Evolutionary conservation across 1,139 yeast species (phyloP).

Genomic region (Waltiozyma solani): DNA sequence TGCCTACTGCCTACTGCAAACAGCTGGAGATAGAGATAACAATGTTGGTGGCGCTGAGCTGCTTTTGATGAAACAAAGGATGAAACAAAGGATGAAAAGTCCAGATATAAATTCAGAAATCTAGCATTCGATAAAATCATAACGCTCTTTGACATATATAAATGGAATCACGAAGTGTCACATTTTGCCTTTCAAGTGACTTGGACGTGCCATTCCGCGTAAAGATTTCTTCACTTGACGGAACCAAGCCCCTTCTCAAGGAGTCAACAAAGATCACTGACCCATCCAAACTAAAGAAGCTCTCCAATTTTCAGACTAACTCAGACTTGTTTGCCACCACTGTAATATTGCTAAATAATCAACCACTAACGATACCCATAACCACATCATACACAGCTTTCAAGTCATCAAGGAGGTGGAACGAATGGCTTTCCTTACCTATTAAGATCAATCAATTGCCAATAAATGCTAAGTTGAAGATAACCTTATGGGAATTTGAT

Average conservation of each 20-base stretch:
- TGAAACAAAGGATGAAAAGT: no score
- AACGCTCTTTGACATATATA: no score
- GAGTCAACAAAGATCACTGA: conserved; percentile 45
- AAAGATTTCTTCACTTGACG: conserved; percentile 38
- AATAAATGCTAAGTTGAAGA: conserved; percentile 44
- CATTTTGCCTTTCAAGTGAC: conserved; percentile 74
- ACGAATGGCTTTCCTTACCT: conserved; percentile 62
- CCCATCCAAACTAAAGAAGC: conserved; percentile 39
- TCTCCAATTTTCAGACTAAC: conserved; percentile 38
- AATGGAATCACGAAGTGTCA: conserved; percentile 30
- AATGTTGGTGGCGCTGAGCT: no score
- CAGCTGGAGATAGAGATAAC: no score
- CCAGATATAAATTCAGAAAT: no score
- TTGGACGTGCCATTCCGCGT: conserved; percentile 45
- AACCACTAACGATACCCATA: conserved; percentile 57
- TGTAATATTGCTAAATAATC: conserved; percentile 50
- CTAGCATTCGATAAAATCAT: no score
- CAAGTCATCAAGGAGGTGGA: conserved; percentile 36
- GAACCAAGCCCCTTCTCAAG: conserved; percentile 34
- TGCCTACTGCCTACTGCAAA: no score
- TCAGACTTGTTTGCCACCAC: conserved; percentile 59
- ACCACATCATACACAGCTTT: conserved; percentile 59
- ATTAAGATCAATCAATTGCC: conserved; percentile 62
- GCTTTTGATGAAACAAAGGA: no score
- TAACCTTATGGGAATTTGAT: conserved; percentile 58